phyloP scores from a whole-genome alignment of 1,139 yeast species.

The Arxiozyma bovina region DNA sequence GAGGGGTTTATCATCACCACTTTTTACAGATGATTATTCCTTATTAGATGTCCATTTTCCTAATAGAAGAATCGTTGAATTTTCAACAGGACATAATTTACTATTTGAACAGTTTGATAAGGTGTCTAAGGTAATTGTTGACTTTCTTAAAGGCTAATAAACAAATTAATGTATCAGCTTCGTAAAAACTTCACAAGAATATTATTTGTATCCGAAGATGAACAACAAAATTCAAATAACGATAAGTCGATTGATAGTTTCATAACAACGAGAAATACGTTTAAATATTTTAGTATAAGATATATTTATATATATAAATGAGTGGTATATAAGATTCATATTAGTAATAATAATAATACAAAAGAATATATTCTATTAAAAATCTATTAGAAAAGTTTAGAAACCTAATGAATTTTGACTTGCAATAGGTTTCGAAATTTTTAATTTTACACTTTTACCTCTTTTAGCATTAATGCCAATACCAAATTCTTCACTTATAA shows the following conservation, averaged over 20 bases:
- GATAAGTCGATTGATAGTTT: not conserved
- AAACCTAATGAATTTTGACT: conserved; percentile 2
- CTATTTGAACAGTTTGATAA: conserved; percentile 21
- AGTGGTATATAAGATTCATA: too few species aligned
- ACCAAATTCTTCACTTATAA: conserved; percentile 6
- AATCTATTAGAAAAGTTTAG: not conserved
- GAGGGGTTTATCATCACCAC: conserved; percentile 19
- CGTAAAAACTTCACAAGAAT: not conserved
- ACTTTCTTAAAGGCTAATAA: conserved; percentile 10
- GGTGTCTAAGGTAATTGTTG: conserved; percentile 12
- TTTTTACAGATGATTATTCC: conserved; percentile 16
- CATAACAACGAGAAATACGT: not conserved
- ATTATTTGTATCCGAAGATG: not conserved
- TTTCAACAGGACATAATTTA: conserved; percentile 24
- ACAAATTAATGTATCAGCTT: not conserved
- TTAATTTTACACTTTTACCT: conserved; percentile 13
- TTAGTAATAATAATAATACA: not conserved
- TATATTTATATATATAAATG: too few species aligned
- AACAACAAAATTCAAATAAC: too few species aligned
- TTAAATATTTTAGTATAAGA: not conserved
- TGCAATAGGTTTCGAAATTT: conserved; percentile 40
- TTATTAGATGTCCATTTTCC: conserved; percentile 16
- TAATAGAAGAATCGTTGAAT: conserved; percentile 16
- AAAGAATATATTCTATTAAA: not conserved
- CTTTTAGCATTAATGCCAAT: conserved; percentile 10